These are phyloP conservation scores for Colletotrichum incanum DNA, from an alignment of 2,329 filamentous ascomycete genomes.

Conservation along the genomic window DNA sequence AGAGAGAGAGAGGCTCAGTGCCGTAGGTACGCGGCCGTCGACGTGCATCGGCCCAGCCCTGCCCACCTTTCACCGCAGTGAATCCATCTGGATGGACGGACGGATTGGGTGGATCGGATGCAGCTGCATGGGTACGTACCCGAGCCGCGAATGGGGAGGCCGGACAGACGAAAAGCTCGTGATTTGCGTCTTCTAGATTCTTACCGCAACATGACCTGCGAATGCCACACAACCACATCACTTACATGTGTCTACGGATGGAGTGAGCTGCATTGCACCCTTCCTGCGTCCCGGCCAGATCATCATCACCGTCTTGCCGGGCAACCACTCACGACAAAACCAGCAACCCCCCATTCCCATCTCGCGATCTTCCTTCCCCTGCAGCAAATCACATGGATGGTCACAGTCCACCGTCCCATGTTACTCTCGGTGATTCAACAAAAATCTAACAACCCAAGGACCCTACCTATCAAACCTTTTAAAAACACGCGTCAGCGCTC, in stretches of 20 bases:
- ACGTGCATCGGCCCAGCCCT: constrained; percentile 20
- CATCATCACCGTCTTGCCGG: background rate
- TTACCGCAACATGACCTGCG: background rate
- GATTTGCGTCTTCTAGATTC: background rate
- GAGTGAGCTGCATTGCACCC: background rate
- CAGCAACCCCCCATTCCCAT: background rate
- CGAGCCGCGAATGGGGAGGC: background rate
- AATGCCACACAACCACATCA: background rate
- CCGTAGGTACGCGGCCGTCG: constrained; percentile 40
- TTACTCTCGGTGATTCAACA: constrained; percentile 39
- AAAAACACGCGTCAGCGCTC: constrained; percentile 17
- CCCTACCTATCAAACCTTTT: constrained; percentile 18
- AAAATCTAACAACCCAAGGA: constrained; percentile 14
- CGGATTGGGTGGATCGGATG: background rate
- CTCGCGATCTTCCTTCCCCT: constrained; percentile 24
- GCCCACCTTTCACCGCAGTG: constrained; percentile 13
- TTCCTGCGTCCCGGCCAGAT: background rate
- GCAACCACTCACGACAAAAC: background rate
- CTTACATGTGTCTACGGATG: background rate
- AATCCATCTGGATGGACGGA: background rate
- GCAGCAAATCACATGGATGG: constrained; percentile 29
- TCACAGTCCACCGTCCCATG: constrained; percentile 12
- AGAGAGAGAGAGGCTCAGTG: constrained; percentile 30
- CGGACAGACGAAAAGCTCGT: constrained; percentile 4
- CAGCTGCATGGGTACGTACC: constrained; percentile 11